Evolutionary conservation across 140 eudicot genomes (phyloP).

Genomic region (Flaveria floridana): DNA sequence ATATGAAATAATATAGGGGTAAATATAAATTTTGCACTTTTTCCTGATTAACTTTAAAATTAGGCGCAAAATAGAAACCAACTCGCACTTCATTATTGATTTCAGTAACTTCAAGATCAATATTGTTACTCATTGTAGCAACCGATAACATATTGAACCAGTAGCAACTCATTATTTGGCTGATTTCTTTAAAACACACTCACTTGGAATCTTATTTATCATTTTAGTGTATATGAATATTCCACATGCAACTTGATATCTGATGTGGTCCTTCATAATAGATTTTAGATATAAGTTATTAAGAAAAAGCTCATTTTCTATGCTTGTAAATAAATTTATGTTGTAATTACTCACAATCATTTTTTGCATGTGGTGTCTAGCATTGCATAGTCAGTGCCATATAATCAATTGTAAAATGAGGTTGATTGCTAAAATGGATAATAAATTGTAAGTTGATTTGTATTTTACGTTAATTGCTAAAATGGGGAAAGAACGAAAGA

Average conservation of each 20-base stretch:
- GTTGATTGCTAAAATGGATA: not conserved
- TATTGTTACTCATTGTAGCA: not conserved
- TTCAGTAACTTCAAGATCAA: not conserved
- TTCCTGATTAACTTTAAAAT: not conserved
- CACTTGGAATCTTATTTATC: not conserved
- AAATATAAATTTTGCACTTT: not conserved
- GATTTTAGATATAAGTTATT: not conserved
- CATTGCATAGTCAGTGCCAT: not conserved
- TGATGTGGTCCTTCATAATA: not conserved
- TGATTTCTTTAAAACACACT: not conserved
- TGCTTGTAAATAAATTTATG: not conserved
- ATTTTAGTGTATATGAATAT: conserved; percentile 4
- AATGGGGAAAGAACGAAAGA: not conserved
- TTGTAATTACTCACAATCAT: not conserved
- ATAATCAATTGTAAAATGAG: not conserved
- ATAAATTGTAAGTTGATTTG: not conserved
- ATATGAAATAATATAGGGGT: not conserved
- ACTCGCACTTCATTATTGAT: not conserved
- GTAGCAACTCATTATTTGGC: not conserved
- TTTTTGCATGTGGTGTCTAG: not conserved
- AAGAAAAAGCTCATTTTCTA: not conserved
- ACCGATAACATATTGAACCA: not conserved
- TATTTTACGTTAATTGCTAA: not conserved
- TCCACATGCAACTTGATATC: not conserved
- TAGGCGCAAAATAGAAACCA: not conserved